phyloP scores from a whole-genome alignment of 2,329 filamentous ascomycete species.

The Aspergillus sp. region DNA sequence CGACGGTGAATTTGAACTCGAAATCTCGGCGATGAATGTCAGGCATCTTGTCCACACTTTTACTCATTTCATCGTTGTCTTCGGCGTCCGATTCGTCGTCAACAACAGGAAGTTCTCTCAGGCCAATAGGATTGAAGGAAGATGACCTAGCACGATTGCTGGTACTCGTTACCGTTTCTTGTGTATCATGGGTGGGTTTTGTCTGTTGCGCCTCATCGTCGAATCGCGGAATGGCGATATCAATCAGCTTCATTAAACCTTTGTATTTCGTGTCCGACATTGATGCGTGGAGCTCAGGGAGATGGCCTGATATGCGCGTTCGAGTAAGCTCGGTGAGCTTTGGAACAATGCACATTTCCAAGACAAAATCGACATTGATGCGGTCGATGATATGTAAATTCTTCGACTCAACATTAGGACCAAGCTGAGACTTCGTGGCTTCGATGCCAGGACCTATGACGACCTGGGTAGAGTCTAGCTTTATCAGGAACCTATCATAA shows the following conservation, averaged over 20 bases:
- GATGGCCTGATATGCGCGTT: conserved; percentile 83
- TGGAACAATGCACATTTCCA: conserved; percentile 96
- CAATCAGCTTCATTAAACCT: conserved; percentile 90
- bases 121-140: conserved; percentile 71
- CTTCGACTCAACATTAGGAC: conserved; percentile 64
- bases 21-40: conserved; percentile 88
- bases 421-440: conserved; percentile 79
- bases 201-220: conserved; percentile 48
- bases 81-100: conserved; percentile 67
- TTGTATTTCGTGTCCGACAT: conserved; percentile 97
- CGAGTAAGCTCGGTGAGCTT: conserved; percentile 92
- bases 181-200: conserved; percentile 34
- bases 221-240: conserved; percentile 89
- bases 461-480: conserved; percentile 90
- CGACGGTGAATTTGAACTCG: conserved; percentile 95
- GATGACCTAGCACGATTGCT: conserved; percentile 59
- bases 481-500: conserved; percentile 96
- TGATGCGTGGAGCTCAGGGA: conserved; percentile 87
- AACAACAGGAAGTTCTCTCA: conserved; percentile 74
- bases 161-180: conserved; percentile 26
- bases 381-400: conserved; percentile 89
- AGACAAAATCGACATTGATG: conserved; percentile 94
- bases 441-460: conserved; percentile 92
- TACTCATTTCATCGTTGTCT: conserved; percentile 59
- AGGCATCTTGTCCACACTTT: conserved; percentile 50